These are phyloP conservation scores for Pythium rhizo-oryzae DNA, from an alignment of 352 stramenopile species.

Conservation along the genomic window DNA sequence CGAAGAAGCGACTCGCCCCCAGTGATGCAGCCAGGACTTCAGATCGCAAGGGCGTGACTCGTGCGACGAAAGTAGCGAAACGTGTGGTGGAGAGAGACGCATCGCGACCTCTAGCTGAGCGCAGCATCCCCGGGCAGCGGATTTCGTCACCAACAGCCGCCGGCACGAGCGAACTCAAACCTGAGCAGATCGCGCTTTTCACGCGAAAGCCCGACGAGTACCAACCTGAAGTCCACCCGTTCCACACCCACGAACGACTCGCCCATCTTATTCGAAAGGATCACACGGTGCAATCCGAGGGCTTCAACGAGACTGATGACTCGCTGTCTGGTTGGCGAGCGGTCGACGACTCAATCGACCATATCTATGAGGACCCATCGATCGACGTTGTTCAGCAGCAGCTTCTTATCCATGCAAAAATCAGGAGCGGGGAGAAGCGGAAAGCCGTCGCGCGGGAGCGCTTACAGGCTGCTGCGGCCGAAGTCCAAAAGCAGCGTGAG, in stretches of 20 bases:
- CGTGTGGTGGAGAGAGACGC: not conserved
- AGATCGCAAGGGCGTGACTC: not conserved
- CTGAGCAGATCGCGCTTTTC: not conserved
- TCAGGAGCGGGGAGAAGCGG: slow-evolving; percentile 33
- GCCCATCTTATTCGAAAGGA: not conserved
- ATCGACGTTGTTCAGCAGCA: slow-evolving; percentile 53
- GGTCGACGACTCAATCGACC: slow-evolving; percentile 58
- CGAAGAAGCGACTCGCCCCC: not conserved
- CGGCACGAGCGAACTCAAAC: not conserved
- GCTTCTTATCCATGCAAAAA: slow-evolving; percentile 36
- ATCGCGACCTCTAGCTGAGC: not conserved
- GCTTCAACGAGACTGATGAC: not conserved
- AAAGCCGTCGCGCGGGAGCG: slow-evolving; percentile 49
- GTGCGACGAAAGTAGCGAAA: not conserved
- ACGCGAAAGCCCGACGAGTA: not conserved
- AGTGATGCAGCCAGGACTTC: not conserved
- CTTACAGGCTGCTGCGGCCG: slow-evolving; percentile 41
- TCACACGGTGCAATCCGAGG: not conserved
- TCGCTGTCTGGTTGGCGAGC: slow-evolving; percentile 31
- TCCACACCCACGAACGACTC: slow-evolving; percentile 18
- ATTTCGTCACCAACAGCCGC: not conserved
- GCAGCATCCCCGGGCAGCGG: no score
- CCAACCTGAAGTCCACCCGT: not conserved
- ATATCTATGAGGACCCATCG: slow-evolving; percentile 59
- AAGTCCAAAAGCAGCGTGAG: slow-evolving; percentile 41